Conservation (phyloP, 2,329 filamentous ascomycete genomes). For the Fusarium sp. region DNA sequence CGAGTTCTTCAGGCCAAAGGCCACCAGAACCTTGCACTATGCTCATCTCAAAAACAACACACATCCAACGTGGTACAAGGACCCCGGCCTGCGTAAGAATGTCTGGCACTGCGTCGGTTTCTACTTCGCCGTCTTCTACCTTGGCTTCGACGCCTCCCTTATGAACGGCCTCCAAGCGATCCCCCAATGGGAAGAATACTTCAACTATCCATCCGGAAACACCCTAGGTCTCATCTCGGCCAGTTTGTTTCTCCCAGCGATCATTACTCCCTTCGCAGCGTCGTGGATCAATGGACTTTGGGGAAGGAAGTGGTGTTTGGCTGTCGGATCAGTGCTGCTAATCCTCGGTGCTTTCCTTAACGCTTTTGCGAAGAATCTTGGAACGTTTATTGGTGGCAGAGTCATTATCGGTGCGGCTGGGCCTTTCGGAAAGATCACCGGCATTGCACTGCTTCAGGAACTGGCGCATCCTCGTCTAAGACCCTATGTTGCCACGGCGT, state of each 20-base stretch:
- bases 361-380: slow-evolving; percentile 17
- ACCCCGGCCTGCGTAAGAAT: slow-evolving; percentile 14
- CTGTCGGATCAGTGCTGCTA: slow-evolving; percentile 1
- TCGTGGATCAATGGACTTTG: slow-evolving; percentile 21
- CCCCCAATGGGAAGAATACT: slow-evolving; percentile 29
- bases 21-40: slow-evolving; percentile 20
- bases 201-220: slow-evolving; percentile 20
- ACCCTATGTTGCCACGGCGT: slow-evolving; percentile 19
- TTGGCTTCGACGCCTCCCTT: slow-evolving; percentile 8
- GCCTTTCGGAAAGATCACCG: slow-evolving; percentile 18
- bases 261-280: slow-evolving; percentile 22
- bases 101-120: slow-evolving; percentile 30
- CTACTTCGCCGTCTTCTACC: slow-evolving; percentile 29
- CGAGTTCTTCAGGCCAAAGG: slow-evolving; percentile 22
- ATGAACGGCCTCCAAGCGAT: slow-evolving; percentile 25
- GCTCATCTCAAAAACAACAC: slow-evolving; percentile 28
- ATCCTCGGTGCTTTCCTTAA: slow-evolving; percentile 24
- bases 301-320: slow-evolving; percentile 27
- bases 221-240: slow-evolving; percentile 20
- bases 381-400: slow-evolving; percentile 13
- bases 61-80: slow-evolving; percentile 22
- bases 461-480: slow-evolving; percentile 25
- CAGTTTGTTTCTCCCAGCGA: slow-evolving; percentile 24
- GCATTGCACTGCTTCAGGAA: slow-evolving; percentile 24
- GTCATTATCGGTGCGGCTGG: slow-evolving; percentile 25